A percentile compares a stretch with the other conserved stretches of the same genome.
These are phyloP conservation scores for Gelatoporia subvermispora DNA, from an alignment of 768 basidiomycete species.

Conservation along the genomic window DNA sequence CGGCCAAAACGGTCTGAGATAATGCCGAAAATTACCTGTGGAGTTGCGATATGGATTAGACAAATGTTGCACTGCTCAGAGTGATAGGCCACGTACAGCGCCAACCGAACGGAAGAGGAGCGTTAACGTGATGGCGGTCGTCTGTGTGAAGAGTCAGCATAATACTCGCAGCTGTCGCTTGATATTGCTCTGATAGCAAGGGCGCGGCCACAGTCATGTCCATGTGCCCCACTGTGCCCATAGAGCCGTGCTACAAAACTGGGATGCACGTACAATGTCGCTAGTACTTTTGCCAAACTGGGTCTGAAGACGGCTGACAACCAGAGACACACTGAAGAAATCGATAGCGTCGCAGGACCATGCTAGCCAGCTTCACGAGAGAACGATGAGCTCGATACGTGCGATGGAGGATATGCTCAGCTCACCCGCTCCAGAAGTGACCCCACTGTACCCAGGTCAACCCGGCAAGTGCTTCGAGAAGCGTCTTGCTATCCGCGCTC, in stretches of 20 bases:
- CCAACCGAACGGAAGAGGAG: conserved; percentile 85
- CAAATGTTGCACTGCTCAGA: not conserved
- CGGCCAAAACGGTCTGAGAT: conserved; percentile 87
- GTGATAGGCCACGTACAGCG: conserved; percentile 38
- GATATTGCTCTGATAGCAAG: too few relatives aligned
- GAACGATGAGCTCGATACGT: conserved; percentile 1
- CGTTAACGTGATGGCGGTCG: conserved; percentile 85
- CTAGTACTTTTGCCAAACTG: conserved; percentile 43
- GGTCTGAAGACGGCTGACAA: conserved; percentile 37
- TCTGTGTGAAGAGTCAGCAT: conserved; percentile 29
- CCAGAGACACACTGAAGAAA: conserved; percentile 75
- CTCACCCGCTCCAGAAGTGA: conserved; percentile 50
- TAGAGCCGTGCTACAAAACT: not conserved
- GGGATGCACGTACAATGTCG: conserved; percentile 36
- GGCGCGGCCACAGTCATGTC: too few relatives aligned
- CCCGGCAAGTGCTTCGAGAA: conserved; percentile 37
- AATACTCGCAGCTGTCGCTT: not conserved
- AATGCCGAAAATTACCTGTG: conserved; percentile 69
- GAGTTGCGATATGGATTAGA: not conserved
- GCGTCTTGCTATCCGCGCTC: conserved; percentile 30
- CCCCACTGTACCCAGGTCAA: conserved; percentile 53
- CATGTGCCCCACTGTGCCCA: not conserved
- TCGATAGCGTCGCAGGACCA: conserved; percentile 88
- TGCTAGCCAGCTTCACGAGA: conserved; percentile 58
- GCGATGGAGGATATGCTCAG: not conserved